phyloP scores from a whole-genome alignment of 176 grass and related monocot genomes.

The Thinopyrum elongatum region DNA sequence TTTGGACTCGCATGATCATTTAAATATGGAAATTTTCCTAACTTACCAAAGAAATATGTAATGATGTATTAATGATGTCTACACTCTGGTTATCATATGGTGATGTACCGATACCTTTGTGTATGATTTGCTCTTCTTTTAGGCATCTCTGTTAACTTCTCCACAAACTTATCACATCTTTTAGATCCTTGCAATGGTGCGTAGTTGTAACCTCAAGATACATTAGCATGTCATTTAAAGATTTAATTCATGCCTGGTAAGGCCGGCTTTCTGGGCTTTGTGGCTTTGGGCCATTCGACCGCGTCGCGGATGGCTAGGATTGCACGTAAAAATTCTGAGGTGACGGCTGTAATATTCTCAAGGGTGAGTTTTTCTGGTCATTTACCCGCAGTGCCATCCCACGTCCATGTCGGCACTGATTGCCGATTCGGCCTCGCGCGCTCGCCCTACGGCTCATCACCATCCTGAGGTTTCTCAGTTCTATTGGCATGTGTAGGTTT shows the following conservation, averaged over 20 bases:
- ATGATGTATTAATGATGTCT: conserved; percentile 3
- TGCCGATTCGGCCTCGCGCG: no score
- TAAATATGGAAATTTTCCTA: neutral
- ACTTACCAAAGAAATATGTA: neutral
- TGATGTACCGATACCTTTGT: neutral
- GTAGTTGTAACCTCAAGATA: neutral
- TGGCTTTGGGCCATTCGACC: neutral
- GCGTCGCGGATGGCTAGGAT: neutral
- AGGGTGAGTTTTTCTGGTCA: neutral
- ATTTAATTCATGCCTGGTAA: neutral
- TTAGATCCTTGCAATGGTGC: neutral
- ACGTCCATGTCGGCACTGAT: no score
- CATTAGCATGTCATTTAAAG: neutral
- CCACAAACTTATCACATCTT: neutral
- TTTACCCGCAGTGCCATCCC: neutral
- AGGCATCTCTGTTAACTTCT: conserved; percentile 21
- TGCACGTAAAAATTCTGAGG: neutral
- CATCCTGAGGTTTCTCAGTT: neutral
- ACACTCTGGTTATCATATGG: neutral
- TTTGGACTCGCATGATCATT: neutral
- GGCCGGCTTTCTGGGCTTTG: neutral
- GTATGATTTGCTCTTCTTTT: neutral
- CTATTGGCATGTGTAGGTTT: neutral
- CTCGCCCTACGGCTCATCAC: no score
- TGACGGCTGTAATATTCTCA: no score